Evolutionary conservation across 176 grass and related monocot genomes (phyloP).

Genomic region (Pharus latifolius): DNA sequence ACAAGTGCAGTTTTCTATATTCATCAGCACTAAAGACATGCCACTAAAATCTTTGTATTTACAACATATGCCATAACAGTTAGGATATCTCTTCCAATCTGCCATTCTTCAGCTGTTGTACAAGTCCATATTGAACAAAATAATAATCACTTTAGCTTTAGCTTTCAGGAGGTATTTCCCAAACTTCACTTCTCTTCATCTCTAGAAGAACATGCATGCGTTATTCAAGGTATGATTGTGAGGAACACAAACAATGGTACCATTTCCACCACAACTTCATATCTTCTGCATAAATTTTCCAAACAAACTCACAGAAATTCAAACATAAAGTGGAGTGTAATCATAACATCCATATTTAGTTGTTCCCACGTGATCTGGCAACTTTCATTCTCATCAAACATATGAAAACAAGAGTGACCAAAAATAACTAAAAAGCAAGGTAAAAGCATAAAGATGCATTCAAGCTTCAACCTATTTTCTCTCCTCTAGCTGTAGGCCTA

Average conservation of each 20-base stretch:
- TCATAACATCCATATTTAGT: too few species aligned
- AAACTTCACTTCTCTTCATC: background rate
- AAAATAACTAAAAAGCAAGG: background rate
- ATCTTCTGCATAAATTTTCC: background rate
- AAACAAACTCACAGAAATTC: background rate
- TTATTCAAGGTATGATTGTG: background rate
- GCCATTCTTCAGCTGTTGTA: background rate
- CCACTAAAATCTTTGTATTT: background rate
- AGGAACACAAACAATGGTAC: background rate
- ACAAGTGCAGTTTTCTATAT: background rate
- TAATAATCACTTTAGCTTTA: background rate
- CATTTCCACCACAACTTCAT: background rate
- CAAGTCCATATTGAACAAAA: background rate
- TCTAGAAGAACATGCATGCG: too few species aligned
- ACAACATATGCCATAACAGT: too few species aligned
- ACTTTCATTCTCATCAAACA: too few species aligned
- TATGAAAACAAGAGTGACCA: background rate
- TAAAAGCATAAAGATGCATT: too few species aligned
- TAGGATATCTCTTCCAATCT: background rate
- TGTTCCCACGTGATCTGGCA: too few species aligned
- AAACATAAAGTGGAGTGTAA: background rate
- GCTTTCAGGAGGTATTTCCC: background rate
- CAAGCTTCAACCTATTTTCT: too few species aligned
- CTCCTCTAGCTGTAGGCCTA: too few species aligned
- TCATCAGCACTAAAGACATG: background rate